Base-by-base conservation (phyloP, 202 grass and related monocot species). In the Schoenoplectus tabernaemontani region DNA sequence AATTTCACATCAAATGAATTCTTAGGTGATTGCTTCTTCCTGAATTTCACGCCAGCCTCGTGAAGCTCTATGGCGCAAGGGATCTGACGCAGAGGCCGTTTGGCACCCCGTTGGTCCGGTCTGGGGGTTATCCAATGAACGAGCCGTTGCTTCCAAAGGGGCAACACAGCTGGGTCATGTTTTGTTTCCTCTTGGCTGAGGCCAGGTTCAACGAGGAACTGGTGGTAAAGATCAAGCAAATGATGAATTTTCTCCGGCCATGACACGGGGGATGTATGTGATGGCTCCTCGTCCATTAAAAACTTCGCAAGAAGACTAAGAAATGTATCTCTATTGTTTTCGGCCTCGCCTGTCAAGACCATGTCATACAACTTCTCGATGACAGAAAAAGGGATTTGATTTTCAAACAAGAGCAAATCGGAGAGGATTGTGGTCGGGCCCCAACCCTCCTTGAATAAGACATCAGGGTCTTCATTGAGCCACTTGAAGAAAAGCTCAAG, bases 401-500 rank as follows among this genome's bases (percentile, higher is more conserved):
- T 88, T 19, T 85, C 83, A n/a, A 88, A 76, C 22, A 93, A 79
- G 34, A 93, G 46, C 43, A 88, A 22, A 43, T 88, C 82, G 63
- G 76, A 88, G 88, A 82, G 82, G 8, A 90, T 82, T 41, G 87
- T 93, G 53, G 89, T 86, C 78, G 84, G 66, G 15, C 81, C 86
- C 91, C 91, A 93, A 4, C 87, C 74, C 11, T 84, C 43, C 72
- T 88, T 86, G 59, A 88, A 30, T 34, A 90, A 81, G 15, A 81
- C 73, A 36, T 93, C 91, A 24, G 48, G 81, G 2, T 33, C 83
- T 16, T 63, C 1, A 6, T 93, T 86, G 66, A 90, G 85, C 64
- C 91, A 88, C 81, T 93, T 93, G 66, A 93, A 80, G 85, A 88
- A 93, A 62, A 83, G 87, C 77, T 90, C 88, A 7, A 90, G 39